phyloP scores from a whole-genome alignment of 2,329 filamentous ascomycete genomes.

The Aspergillus sp. region DNA sequence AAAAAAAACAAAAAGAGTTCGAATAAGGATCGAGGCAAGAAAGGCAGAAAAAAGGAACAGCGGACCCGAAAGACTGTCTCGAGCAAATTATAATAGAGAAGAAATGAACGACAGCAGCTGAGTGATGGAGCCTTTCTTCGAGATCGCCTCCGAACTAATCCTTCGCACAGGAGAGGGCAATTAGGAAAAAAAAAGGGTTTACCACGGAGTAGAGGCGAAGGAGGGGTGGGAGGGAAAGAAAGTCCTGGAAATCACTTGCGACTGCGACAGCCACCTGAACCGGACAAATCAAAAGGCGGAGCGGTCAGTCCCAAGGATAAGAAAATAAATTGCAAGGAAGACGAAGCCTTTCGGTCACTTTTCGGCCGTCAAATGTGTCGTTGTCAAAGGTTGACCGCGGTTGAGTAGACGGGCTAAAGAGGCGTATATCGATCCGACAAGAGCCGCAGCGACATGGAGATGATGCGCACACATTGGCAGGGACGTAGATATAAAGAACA shows the following conservation, averaged over 20 bases:
- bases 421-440: constrained; percentile 24
- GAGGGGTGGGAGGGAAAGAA: constrained; percentile 2
- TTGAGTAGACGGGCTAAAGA: constrained; percentile 16
- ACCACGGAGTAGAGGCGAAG: background rate
- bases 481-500: constrained; percentile 2
- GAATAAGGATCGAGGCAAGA: background rate
- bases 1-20: background rate
- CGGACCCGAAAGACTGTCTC: background rate
- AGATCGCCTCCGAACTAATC: constrained; percentile 11
- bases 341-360: constrained; percentile 11
- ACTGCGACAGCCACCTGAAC: constrained; percentile 8
- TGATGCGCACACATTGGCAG: constrained; percentile 29
- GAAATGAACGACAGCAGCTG: constrained; percentile 16
- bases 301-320: constrained; percentile 7
- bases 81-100: constrained; percentile 1
- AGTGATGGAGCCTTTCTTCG: constrained; percentile 15
- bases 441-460: constrained; percentile 18
- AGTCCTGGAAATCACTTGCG: constrained; percentile 7
- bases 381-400: no score
- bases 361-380: constrained; percentile 11
- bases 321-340: background rate
- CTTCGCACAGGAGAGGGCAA: constrained; percentile 12
- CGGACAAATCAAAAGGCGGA: constrained; percentile 14
- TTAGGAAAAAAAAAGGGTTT: constrained; percentile 2
- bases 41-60: background rate